These are phyloP conservation scores for Lepidium africanum DNA, from an alignment of 345 rosid genomes.

Conservation along the genomic window DNA sequence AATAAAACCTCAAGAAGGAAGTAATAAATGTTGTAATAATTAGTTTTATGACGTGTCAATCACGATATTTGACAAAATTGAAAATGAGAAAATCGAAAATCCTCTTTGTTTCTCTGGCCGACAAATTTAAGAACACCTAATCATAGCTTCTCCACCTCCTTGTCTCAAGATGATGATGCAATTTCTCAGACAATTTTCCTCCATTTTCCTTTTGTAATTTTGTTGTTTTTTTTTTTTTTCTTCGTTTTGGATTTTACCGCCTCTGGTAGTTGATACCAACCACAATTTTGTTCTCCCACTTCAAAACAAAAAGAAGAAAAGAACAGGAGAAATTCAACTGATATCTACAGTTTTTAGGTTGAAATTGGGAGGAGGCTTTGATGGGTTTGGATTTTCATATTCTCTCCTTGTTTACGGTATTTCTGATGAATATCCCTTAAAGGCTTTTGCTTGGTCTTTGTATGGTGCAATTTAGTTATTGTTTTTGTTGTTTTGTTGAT, in stretches of 20 bases:
- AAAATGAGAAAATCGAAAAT: not conserved
- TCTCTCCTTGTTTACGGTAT: slow-evolving; percentile 9
- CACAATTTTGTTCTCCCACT: not conserved
- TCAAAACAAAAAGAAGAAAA: not conserved
- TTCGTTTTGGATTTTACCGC: not conserved
- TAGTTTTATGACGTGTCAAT: slow-evolving; percentile 14
- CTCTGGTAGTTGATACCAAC: not conserved
- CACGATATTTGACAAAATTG: not conserved
- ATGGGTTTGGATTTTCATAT: slow-evolving; percentile 5
- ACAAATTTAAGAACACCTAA: slow-evolving; percentile 20
- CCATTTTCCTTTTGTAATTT: slow-evolving; percentile 5
- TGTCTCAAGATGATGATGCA: slow-evolving; percentile 18
- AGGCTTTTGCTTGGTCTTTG: not conserved
- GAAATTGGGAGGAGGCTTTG: not conserved
- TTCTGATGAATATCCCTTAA: not conserved
- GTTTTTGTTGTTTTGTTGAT: not conserved
- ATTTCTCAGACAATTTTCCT: slow-evolving; percentile 17
- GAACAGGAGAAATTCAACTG: not conserved
- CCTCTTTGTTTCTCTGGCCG: slow-evolving; percentile 16
- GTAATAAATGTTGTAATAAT: slow-evolving; percentile 16
- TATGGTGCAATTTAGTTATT: not conserved
- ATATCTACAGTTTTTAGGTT: slow-evolving; percentile 4
- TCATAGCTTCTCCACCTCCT: slow-evolving; percentile 20
- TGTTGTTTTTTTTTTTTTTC: not conserved
- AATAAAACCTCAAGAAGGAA: not conserved